Conservation (phyloP, 1,284 basidiomycete genomes). For the Malassezia arunalokei region DNA sequence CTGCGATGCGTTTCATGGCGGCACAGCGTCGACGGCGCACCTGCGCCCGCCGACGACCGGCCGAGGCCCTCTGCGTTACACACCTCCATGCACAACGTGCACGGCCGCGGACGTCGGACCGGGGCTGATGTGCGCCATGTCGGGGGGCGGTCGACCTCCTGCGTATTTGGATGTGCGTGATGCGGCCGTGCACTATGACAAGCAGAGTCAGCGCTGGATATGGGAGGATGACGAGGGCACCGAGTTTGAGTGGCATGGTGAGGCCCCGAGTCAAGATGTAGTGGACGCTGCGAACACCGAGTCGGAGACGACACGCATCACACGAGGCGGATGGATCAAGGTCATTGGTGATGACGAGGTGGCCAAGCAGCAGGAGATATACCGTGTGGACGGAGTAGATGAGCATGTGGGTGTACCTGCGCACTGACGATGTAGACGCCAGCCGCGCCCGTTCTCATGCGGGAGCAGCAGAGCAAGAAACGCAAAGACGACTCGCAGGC, state of each 20-base stretch:
- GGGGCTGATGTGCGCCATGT: background rate
- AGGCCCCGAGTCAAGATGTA: slow-evolving; percentile 7
- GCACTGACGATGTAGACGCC: slow-evolving; percentile 18
- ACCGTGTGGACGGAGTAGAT: slow-evolving; percentile 76
- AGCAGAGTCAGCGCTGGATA: slow-evolving; percentile 64
- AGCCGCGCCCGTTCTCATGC: slow-evolving; percentile 16
- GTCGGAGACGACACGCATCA: background rate
- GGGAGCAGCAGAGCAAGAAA: slow-evolving; percentile 10
- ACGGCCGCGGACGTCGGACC: background rate
- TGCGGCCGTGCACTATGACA: slow-evolving; percentile 57
- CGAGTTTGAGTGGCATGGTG: slow-evolving; percentile 71
- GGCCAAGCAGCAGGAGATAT: slow-evolving; percentile 78
- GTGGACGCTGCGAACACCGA: background rate
- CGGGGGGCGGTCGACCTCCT: slow-evolving; percentile 7
- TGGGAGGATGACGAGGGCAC: slow-evolving; percentile 65
- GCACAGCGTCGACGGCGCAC: background rate
- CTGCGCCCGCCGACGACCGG: background rate
- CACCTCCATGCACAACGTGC: slow-evolving; percentile 8
- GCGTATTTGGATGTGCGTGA: slow-evolving; percentile 17
- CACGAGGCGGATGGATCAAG: slow-evolving; percentile 1
- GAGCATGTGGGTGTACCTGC: slow-evolving; percentile 56
- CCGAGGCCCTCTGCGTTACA: background rate
- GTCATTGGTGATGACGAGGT: slow-evolving; percentile 63
- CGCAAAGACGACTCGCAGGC: slow-evolving; percentile 3
- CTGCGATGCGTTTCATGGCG: slow-evolving; percentile 16